Evolutionary conservation across 1,139 yeast genomes (phyloP), one percentile per base, ranked within the genome.

Genomic region (Sugiyamaella neomexicana): DNA sequence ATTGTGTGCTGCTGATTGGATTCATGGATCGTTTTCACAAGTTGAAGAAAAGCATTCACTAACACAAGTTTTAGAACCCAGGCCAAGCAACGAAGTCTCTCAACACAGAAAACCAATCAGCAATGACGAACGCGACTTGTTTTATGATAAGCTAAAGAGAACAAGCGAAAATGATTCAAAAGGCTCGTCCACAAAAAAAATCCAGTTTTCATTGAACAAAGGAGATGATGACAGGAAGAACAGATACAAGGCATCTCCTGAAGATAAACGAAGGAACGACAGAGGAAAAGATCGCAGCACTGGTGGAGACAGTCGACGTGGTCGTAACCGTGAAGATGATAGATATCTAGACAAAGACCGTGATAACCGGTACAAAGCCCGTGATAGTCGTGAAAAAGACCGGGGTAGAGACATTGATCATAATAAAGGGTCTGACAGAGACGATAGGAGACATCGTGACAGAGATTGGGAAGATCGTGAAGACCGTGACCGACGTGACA

Each of bases 391-490:
- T 16, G 10, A 32, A 12, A 13, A 40, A 15, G 17, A 15, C n/a
- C 40, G 16, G 29, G 29, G 45, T 5, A 12, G 52, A 41, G 51
- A 42, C 41, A 31, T 9, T 29, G n/a, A 29, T 29, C 34, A 9
- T 29, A 4, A 3, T 3, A 29, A 29, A 7, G 34, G 10, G 34
- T 38, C 39, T 37, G 45, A 41, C 41, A 34, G 20, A 27, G 46
- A 25, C 13, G 45, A 45, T 13, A 37, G 44, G 10, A 29, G 48
- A 31, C 39, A 50, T 38, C 32, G 55, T 8, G 51, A 40, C 44
- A 2, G 25, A 38, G 34, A 29, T 9, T 9, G 34, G 2, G n/a
- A 12, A 7, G 34, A 27, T 29, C 17, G 39, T 15, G 34, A 20
- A 20, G 39, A 44, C n/a, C 39, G n/a, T 32, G 23, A 12, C 36